Evolutionary conservation across 2,329 filamentous ascomycete genomes (phyloP).

Genomic region (Hypoxylon sp.): DNA sequence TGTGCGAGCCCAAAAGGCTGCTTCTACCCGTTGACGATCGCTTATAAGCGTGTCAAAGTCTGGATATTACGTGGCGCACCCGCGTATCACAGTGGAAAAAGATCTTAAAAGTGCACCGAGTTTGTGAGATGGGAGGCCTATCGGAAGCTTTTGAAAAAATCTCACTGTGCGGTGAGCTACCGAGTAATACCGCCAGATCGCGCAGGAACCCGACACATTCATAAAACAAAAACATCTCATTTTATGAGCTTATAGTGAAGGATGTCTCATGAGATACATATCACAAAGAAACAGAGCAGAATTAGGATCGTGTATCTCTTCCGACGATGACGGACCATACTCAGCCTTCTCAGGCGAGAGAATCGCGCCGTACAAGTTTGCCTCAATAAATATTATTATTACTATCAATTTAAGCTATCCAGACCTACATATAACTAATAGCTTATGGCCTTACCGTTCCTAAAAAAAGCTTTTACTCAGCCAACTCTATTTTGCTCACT

Average conservation of each 20-base stretch:
- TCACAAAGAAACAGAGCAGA: neutral
- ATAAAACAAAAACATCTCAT: constrained; percentile 10
- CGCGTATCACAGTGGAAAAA: constrained; percentile 18
- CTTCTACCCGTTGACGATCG: constrained; percentile 10
- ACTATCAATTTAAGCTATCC: constrained; percentile 29
- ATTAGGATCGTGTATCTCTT: constrained; percentile 4
- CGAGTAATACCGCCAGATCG: constrained; percentile 23
- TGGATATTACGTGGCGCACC: constrained; percentile 18
- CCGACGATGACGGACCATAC: neutral
- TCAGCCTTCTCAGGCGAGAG: constrained; percentile 12
- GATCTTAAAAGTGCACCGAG: neutral
- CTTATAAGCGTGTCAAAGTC: constrained; percentile 13
- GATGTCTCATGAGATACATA: neutral
- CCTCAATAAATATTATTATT: constrained; percentile 10
- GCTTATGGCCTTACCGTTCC: constrained; percentile 9
- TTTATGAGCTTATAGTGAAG: constrained; percentile 13
- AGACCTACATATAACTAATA: constrained; percentile 19
- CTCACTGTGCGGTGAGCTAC: constrained; percentile 14
- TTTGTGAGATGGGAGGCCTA: constrained; percentile 3
- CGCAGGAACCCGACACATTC: constrained; percentile 20
- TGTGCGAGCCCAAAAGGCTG: constrained; percentile 24
- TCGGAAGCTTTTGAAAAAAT: constrained; percentile 11
- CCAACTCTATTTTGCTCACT: constrained; percentile 28
- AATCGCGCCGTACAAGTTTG: constrained; percentile 8
- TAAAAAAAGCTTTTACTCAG: constrained; percentile 14